Conservation (phyloP, 108 stramenopile genomes). For the Discostella stelligeroides region DNA sequence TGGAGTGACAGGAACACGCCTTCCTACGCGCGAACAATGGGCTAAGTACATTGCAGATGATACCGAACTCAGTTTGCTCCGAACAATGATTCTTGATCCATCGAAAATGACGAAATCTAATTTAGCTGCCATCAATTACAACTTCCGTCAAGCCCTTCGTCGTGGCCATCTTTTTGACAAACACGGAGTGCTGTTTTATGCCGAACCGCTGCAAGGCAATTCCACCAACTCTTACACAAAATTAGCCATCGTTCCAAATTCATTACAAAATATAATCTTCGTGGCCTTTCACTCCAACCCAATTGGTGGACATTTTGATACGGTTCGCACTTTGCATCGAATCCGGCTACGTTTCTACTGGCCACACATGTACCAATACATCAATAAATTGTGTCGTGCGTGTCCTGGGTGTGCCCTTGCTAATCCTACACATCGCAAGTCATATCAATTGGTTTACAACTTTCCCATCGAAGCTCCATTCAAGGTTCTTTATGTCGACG, state of each 20-base stretch:
- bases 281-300: no score
- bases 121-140: no score
- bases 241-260: not conserved
- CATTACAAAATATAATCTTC: not conserved
- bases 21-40: no score
- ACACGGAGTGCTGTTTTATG: not conserved
- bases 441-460: not conserved
- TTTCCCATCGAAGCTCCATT: slow-evolving; percentile 7
- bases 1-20: no score
- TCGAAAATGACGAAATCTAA: no score
- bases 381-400: not conserved
- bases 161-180: no score
- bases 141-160: no score
- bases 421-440: not conserved
- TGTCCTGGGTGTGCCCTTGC: not conserved
- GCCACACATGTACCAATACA: slow-evolving; percentile 1
- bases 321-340: not conserved
- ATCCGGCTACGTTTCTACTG: slow-evolving; percentile 2
- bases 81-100: no score
- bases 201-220: not conserved
- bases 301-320: not conserved
- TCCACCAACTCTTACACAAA: not conserved
- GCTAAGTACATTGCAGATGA: no score
- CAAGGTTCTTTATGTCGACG: slow-evolving; percentile 14
- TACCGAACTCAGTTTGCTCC: no score